Percentiles rank a stretch among this genome's conserved stretches.
Conservation (phyloP, 1,284 basidiomycete genomes). For the Acaromyces ingoldii region DNA sequence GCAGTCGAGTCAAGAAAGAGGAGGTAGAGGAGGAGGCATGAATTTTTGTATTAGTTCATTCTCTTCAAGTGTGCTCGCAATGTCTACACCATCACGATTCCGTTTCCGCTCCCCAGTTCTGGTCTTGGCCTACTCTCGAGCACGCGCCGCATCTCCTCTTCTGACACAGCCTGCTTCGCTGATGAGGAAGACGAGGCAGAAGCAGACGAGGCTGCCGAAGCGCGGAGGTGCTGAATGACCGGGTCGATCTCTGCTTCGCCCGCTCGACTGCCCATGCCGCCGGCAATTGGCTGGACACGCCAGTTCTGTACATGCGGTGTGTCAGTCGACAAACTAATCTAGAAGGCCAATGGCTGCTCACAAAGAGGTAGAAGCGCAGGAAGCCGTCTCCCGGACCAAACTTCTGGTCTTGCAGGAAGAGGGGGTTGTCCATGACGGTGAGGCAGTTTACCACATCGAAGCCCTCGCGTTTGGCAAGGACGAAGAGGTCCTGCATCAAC, state of each 20-base stretch:
- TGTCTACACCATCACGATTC: conserved; percentile 46
- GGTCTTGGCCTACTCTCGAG: conserved; percentile 14
- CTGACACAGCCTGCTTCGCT: not conserved
- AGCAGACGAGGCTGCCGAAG: not conserved
- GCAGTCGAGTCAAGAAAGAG: not conserved
- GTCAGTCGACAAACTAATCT: not conserved
- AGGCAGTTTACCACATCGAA: conserved; percentile 97
- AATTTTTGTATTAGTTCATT: not conserved
- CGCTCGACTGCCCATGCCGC: conserved; percentile 41
- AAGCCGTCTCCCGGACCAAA: conserved; percentile 86
- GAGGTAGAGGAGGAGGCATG: not conserved
- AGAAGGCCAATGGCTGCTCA: not conserved
- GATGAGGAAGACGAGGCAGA: conserved; percentile 2
- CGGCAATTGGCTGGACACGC: conserved; percentile 38
- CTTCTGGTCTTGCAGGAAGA: conserved; percentile 71
- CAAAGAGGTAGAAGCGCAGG: conserved; percentile 68
- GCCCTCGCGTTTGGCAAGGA: conserved; percentile 64
- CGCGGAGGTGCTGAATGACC: conserved; percentile 16
- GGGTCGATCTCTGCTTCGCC: conserved; percentile 45
- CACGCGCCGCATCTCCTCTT: conserved; percentile 17
- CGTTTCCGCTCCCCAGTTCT: conserved; percentile 38
- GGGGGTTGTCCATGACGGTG: conserved; percentile 86
- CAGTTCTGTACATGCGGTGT: conserved; percentile 26
- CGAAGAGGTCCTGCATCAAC: conserved; percentile 71
- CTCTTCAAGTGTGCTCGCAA: not conserved